Base-by-base conservation (phyloP, 306 rosid genomes). In the Gleditsia sinensis region DNA sequence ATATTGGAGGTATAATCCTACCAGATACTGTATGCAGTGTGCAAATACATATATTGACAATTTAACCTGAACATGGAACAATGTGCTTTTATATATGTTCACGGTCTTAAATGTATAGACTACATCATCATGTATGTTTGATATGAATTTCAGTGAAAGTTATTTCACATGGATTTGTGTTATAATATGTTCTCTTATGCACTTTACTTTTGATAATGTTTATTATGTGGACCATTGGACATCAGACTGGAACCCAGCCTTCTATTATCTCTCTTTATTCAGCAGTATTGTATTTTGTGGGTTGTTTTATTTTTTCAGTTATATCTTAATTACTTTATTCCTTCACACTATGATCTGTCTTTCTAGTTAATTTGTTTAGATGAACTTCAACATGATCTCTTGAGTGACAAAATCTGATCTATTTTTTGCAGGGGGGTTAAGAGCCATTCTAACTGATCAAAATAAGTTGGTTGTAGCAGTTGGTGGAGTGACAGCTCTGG, bases 401-500 rank as follows among this genome's bases (percentile, higher is more conserved):
- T 3, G 3, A 34, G 23, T 67, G 23, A 54, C 30, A 59, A 68
- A 62, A 17, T 53, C 54, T 25, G 4, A 16, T 80, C 70, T 67
- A 4, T 81, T 45, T 82, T 75, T 75, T 87, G 85, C 84, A 95
- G 99, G 99, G 82, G 99, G 99, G 3, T 78, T 95, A 45, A 90
- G 66, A 85, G 97, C 93, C 77, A 94, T 94, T 83, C 86, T 94
- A 64, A 94, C 98, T 0, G 99, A 94, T 85, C 99, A 94, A 89
- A 92, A 90, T 86, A 94, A 94, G 85, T 81, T 94, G 80, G 96
- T 94, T 54, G 98, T 92, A 27, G 95, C 93, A 68, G 99, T 95
- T 67, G 99, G 98, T 78, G 98, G 99, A 78, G 85, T 90, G 78
- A 95, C 98, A 55, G 98, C 99, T 78, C 80, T 92, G 48, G 99